These are phyloP conservation scores for Suhomyces taliae DNA, from an alignment of 1,139 yeast genomes.

Conservation along the genomic window DNA sequence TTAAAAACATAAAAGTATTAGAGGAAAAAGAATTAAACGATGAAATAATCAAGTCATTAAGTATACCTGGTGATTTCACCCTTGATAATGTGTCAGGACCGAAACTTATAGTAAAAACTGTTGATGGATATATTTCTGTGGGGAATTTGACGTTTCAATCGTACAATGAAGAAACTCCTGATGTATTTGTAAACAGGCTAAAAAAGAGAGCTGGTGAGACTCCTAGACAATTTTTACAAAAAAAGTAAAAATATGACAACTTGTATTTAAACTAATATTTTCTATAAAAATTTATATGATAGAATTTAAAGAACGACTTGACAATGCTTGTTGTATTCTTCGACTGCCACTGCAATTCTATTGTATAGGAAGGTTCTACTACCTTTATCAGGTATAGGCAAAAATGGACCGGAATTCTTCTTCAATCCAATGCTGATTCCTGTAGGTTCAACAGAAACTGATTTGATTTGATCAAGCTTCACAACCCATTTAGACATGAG, in stretches of 20 bases:
- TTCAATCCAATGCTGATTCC: conserved; percentile 74
- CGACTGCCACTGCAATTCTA: conserved; percentile 78
- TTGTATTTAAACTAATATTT: conserved; percentile 4
- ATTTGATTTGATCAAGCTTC: conserved; percentile 56
- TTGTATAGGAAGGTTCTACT: conserved; percentile 69
- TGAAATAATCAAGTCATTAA: conserved; percentile 5
- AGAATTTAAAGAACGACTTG: conserved; percentile 36
- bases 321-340: conserved; percentile 68
- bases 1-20: conserved; percentile 32
- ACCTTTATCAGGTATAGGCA: conserved; percentile 72
- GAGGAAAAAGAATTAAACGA: not conserved
- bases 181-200: conserved; percentile 40
- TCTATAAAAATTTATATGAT: conserved; percentile 10
- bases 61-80: conserved; percentile 44
- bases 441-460: conserved; percentile 74
- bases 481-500: conserved; percentile 68
- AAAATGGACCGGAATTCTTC: conserved; percentile 64
- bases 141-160: conserved; percentile 54
- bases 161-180: conserved; percentile 45
- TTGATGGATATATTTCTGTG: conserved; percentile 41
- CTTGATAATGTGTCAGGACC: conserved; percentile 19
- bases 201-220: conserved; percentile 44
- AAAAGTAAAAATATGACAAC: conserved; percentile 2
- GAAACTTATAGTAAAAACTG: conserved; percentile 40
- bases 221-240: conserved; percentile 14